Percentiles rank a stretch among this genome's conserved stretches.
Conservation (phyloP, 2,329 filamentous ascomycete genomes). For the Rhytidhysteron rufulum region DNA sequence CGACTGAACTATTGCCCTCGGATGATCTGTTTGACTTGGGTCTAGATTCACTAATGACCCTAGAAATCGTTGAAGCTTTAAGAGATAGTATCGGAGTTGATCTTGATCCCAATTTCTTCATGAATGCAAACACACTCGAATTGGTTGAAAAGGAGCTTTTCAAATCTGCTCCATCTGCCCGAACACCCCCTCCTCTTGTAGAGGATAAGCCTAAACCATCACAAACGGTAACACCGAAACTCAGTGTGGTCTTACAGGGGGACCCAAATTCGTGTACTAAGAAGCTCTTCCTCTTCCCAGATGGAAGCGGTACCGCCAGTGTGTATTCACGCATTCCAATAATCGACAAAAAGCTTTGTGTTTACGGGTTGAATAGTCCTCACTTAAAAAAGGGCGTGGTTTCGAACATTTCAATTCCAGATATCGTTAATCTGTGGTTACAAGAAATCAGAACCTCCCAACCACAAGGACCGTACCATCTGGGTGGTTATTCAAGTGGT, state of each 20-base stretch:
- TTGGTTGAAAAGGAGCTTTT: too few relatives aligned
- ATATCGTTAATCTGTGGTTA: slow-evolving; percentile 8
- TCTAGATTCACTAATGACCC: too few relatives aligned
- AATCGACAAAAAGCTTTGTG: slow-evolving; percentile 37
- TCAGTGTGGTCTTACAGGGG: slow-evolving; percentile 16
- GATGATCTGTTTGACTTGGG: too few relatives aligned
- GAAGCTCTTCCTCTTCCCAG: slow-evolving; percentile 44
- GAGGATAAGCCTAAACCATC: too few relatives aligned
- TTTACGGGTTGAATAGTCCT: slow-evolving; percentile 57
- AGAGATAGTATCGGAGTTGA: too few relatives aligned
- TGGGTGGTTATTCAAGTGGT: slow-evolving; percentile 38
- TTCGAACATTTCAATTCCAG: neutral
- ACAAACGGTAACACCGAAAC: too few relatives aligned
- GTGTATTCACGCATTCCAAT: slow-evolving; percentile 56
- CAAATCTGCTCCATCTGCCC: too few relatives aligned
- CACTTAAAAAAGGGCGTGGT: slow-evolving; percentile 54
- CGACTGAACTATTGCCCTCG: too few relatives aligned
- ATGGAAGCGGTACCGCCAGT: slow-evolving; percentile 55
- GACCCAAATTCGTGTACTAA: slow-evolving; percentile 34
- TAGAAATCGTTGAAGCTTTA: too few relatives aligned
- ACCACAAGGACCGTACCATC: slow-evolving; percentile 34
- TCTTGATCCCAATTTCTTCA: too few relatives aligned
- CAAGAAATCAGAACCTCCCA: slow-evolving; percentile 19
- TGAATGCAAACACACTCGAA: too few relatives aligned
- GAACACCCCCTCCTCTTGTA: too few relatives aligned